Conservation (phyloP, 2,329 filamentous ascomycete species). For the Graphilbum sp. region DNA sequence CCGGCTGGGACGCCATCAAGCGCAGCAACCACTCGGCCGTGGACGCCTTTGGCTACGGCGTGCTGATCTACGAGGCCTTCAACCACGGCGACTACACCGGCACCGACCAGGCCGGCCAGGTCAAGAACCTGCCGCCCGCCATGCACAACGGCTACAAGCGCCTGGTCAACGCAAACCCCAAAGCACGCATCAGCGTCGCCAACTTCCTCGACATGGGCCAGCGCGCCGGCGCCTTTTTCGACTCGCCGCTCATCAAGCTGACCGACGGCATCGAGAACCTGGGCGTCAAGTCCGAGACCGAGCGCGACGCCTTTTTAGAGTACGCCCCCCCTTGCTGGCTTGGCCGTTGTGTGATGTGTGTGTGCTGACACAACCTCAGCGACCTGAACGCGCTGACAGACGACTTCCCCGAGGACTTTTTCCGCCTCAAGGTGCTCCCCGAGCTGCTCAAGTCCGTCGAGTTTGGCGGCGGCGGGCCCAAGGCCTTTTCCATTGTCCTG, state of each 20-base stretch:
- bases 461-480: slow-evolving; percentile 87
- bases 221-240: slow-evolving; percentile 72
- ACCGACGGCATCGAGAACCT: slow-evolving; percentile 88
- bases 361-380: too few species aligned
- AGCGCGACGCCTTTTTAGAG: slow-evolving; percentile 74
- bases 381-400: slow-evolving; percentile 77
- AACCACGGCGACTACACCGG: slow-evolving; percentile 61
- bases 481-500: slow-evolving; percentile 74
- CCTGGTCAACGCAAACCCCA: slow-evolving; percentile 76
- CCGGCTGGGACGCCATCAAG: slow-evolving; percentile 86
- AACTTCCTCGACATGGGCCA: slow-evolving; percentile 84
- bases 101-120: slow-evolving; percentile 66
- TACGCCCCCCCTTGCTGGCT: too few species aligned
- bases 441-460: slow-evolving; percentile 98
- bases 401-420: slow-evolving; percentile 95
- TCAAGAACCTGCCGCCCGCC: slow-evolving; percentile 66
- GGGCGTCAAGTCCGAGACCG: slow-evolving; percentile 69
- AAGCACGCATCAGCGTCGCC: slow-evolving; percentile 65
- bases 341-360: too few species aligned
- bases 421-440: slow-evolving; percentile 90
- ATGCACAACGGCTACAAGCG: slow-evolving; percentile 91
- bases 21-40: slow-evolving; percentile 64
- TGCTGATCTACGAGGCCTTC: slow-evolving; percentile 77
- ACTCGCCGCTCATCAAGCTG: slow-evolving; percentile 79
- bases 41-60: slow-evolving; percentile 77